Percentiles rank a stretch among this genome's conserved stretches.
Conservation (phyloP, 192 early-diverging fungal genomes). For the Backusella tuberculispora region DNA sequence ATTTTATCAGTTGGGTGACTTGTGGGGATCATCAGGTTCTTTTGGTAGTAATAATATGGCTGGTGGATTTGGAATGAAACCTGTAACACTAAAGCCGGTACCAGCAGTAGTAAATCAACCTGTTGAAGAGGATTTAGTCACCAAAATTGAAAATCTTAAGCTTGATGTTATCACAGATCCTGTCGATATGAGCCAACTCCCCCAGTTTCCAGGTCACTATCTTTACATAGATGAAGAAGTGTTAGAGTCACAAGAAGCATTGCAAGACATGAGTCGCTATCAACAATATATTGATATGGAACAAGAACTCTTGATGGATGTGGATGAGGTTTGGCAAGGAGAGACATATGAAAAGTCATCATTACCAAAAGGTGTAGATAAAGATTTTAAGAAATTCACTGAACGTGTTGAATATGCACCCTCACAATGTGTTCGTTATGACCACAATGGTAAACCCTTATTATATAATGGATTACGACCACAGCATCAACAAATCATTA, state of each 20-base stretch:
- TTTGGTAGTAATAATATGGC: neutral
- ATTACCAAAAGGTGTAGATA: constrained; percentile 74
- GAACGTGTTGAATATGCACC: constrained; percentile 71
- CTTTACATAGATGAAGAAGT: constrained; percentile 59
- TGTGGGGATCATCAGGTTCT: constrained; percentile 1
- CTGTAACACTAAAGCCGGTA: neutral
- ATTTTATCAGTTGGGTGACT: constrained; percentile 5
- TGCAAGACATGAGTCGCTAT: constrained; percentile 45
- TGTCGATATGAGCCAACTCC: neutral
- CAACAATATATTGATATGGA: constrained; percentile 51
- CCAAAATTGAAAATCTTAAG: neutral
- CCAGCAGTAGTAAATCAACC: neutral
- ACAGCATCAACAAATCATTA: constrained; percentile 31
- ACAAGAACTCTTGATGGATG: constrained; percentile 35
- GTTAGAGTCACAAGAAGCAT: constrained; percentile 34
- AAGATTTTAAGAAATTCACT: constrained; percentile 82
- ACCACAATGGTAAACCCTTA: constrained; percentile 69
- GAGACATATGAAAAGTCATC: constrained; percentile 82
- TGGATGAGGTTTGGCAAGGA: constrained; percentile 64
- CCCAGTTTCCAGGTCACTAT: constrained; percentile 53
- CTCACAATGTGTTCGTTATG: constrained; percentile 85
- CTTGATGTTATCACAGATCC: neutral
- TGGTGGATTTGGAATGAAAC: constrained; percentile 11
- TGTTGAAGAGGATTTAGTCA: neutral
- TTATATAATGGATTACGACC: constrained; percentile 51